Evolutionary conservation across 2,329 filamentous ascomycete genomes (phyloP), one percentile per base, ranked within the genome.

Genomic region (Ophiostoma perfectum): DNA sequence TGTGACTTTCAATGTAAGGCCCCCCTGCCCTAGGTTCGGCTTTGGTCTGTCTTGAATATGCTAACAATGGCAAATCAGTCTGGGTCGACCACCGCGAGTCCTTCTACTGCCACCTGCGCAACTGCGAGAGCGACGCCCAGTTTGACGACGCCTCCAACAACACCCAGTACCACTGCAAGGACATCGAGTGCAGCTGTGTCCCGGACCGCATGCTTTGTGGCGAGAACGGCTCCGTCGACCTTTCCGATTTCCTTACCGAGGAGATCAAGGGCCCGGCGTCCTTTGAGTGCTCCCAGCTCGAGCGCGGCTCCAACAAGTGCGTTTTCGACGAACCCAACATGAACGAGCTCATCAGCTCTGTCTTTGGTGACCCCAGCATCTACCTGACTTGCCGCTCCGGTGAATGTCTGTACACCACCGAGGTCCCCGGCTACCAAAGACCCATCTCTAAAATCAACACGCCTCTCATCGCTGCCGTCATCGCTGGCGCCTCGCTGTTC

Each of bases 381-480:
- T 85, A 89, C 65, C 81, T 99, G 62, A 84, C 87, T 39, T 99
- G 95, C 75, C 83, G 88, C 70, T 86, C 93, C 38, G 95, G 95
- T 70, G 95, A 99, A 80, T 99, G 95, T 81, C 81, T 99, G 45
- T 93, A 97, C 78, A 87, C 90, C 76, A 97, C 93, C 5, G 91
- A 98, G 74, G 89, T 98, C 6, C 95, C 95, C 16, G 95, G 96
- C 18, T 99, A 96, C 75, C 84, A 90, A 73, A 86, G 90, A 27
- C 93, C 94, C 0, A 85, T 97, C 70, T 97, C 97, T 80, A 89
- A 90, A 76, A 98, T 99, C 80, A 99, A 99, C 77, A 98, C 94
- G 0, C 95, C 94, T 3, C 83, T 99, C 65, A 99, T 99, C 73
- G 94, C 96, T 11, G 90, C 91, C 14, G 91, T 97, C 64, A 98